Evolutionary conservation across 352 stramenopile genomes (phyloP).

Genomic region (Phytophthora hibernalis): DNA sequence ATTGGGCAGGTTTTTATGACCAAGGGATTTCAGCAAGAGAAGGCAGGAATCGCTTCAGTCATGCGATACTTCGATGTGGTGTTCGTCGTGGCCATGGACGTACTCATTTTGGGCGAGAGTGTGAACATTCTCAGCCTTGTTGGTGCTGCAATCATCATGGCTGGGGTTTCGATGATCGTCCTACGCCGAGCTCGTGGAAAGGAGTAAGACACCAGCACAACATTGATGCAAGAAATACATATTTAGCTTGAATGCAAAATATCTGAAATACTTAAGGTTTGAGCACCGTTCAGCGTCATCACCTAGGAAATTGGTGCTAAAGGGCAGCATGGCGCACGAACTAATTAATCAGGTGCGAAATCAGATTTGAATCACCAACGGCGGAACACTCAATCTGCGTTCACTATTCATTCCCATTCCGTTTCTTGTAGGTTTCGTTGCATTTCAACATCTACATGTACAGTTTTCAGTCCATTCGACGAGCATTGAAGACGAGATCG

Average conservation of each 20-base stretch:
- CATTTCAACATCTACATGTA: too few species aligned
- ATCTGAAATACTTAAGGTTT: background rate
- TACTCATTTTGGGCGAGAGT: slow-evolving; percentile 33
- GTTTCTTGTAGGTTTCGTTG: background rate
- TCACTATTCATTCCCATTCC: background rate
- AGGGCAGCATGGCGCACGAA: too few species aligned
- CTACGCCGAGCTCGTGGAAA: slow-evolving; percentile 34
- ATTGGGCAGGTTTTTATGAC: slow-evolving; percentile 48
- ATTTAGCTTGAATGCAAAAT: background rate
- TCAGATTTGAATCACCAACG: background rate
- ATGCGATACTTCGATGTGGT: slow-evolving; percentile 55
- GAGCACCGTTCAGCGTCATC: too few species aligned
- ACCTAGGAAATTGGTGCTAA: background rate
- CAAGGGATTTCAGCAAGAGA: slow-evolving; percentile 47
- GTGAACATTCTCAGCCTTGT: slow-evolving; percentile 38
- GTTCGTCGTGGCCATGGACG: slow-evolving; percentile 51
- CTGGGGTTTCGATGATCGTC: slow-evolving; percentile 37
- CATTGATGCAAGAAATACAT: background rate
- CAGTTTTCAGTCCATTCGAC: background rate
- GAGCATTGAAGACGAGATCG: slow-evolving; percentile 7
- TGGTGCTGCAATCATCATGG: slow-evolving; percentile 45
- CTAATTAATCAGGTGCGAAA: background rate
- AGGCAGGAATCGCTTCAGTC: slow-evolving; percentile 46
- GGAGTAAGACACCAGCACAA: slow-evolving; percentile 10
- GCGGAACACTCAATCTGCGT: background rate